Base-by-base conservation (phyloP, 148 eudicot genomes). In the Camellia japonica region DNA sequence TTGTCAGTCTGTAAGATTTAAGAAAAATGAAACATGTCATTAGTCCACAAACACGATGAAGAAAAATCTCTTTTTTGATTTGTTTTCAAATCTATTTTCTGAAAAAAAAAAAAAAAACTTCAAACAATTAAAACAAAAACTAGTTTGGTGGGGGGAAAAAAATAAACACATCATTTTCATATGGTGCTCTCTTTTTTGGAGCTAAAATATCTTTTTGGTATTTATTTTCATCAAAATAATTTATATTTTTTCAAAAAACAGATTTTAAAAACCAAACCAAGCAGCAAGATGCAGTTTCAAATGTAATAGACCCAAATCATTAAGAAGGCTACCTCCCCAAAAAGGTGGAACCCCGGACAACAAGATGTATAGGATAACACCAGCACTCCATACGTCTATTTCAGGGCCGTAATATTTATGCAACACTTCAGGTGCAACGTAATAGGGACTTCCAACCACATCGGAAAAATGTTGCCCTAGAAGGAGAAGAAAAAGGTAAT, bases 371-470 rank as follows among this genome's bases (percentile, higher is more conserved):
- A 92, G 89, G 75, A 92, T 92, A 79, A 92, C 96, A 46, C 96
- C 96, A 56, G 96, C 93, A 83, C 96, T 90, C 96, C 96, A 92
- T 56, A 92, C 96, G 74, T 92, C 96, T 18, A 87, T 81, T 87
- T 92, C 92, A 73, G 89, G 96, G 65, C 96, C 96, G 87, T 92
- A 92, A 58, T 85, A 90, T 83, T 90, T 92, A 78, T 90, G 91
- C 73, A 92, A 78, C 44, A 92, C 96, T 82, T 92, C 96, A 30
- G 93, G 96, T 70, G 96, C 96, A 78, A 92, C 93, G 86, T 92
- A 90, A 75, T 92, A 92, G 23, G 93, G 96, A 75, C 96, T 92
- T 68, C 96, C 96, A 85, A 92, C 96, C 60, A 90, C 96, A 82
- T 92, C 93, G 54, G 89, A 73, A 62, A 88, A 88, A 81, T 90